These are phyloP conservation scores for Candida fluviatilis DNA, from an alignment of 805 yeast species.

Conservation along the genomic window DNA sequence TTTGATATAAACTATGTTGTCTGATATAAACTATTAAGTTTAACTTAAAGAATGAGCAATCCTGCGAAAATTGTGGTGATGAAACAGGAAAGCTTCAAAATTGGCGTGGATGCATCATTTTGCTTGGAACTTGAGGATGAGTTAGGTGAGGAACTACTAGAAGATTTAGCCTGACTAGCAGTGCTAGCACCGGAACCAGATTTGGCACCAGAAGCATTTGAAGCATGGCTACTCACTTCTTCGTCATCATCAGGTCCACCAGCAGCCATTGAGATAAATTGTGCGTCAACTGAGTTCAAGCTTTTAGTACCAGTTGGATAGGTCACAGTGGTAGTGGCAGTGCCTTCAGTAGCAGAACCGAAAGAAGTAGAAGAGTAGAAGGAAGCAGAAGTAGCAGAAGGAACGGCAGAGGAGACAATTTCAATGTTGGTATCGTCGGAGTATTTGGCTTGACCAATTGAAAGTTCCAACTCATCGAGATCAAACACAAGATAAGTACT, in stretches of 20 bases:
- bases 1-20: too few relatives aligned
- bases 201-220: too few relatives aligned
- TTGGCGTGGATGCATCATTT: background rate
- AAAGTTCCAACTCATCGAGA: conserved; percentile 50
- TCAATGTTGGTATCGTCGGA: conserved; percentile 1
- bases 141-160: too few relatives aligned
- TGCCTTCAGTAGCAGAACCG: background rate
- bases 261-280: too few relatives aligned
- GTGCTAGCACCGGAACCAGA: too few relatives aligned
- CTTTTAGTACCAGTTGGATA: background rate
- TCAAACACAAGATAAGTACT: conserved; percentile 64
- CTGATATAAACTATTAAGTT: too few relatives aligned
- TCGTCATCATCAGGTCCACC: too few relatives aligned
- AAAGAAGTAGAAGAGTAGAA: background rate
- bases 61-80: background rate
- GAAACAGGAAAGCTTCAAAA: background rate
- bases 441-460: conserved; percentile 39
- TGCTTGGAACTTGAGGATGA: background rate
- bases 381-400: background rate
- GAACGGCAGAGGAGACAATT: background rate
- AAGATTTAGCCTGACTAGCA: too few relatives aligned
- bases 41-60: background rate
- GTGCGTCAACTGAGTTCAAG: too few relatives aligned
- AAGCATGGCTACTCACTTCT: too few relatives aligned
- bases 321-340: background rate